phyloP scores from a whole-genome alignment of 2,329 filamentous ascomycete genomes.

The Epichloe uncinata region DNA sequence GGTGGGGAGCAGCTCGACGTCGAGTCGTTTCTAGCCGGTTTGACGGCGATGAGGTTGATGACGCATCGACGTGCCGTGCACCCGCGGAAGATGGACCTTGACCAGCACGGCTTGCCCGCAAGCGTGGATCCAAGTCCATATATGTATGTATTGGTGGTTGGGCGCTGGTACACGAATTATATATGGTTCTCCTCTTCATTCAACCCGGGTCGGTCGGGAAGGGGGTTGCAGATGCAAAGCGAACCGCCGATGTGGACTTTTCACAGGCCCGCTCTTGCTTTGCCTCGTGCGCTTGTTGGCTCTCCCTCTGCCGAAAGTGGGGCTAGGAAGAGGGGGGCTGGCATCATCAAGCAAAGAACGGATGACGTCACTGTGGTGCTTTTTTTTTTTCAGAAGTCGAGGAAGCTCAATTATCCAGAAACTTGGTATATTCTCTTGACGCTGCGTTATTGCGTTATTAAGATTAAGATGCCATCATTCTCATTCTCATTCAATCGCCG shows the following conservation, averaged over 20 bases:
- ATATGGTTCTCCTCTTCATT: background rate
- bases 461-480: constrained; percentile 1
- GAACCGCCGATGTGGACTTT: constrained; percentile 14
- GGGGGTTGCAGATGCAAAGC: constrained; percentile 3
- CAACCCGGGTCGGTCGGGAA: background rate
- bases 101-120: constrained; percentile 14
- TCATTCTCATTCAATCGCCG: constrained; percentile 3
- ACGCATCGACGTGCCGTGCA: background rate
- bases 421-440: background rate
- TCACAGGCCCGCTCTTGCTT: background rate
- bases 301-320: too few relatives aligned
- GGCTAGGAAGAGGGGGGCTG: background rate
- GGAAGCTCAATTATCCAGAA: too few relatives aligned
- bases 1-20: constrained; percentile 1
- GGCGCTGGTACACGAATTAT: background rate
- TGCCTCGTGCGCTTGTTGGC: too few relatives aligned
- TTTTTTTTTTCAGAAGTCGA: too few relatives aligned
- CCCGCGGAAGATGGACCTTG: constrained; percentile 6
- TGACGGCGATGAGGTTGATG: constrained; percentile 9
- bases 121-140: constrained; percentile 23
- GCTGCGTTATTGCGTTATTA: background rate
- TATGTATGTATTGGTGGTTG: constrained; percentile 3
- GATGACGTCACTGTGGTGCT: too few relatives aligned
- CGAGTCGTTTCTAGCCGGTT: constrained; percentile 3
- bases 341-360: too few relatives aligned